phyloP scores from a whole-genome alignment of 1,284 basidiomycete genomes.

The Naganishia cerealis region DNA sequence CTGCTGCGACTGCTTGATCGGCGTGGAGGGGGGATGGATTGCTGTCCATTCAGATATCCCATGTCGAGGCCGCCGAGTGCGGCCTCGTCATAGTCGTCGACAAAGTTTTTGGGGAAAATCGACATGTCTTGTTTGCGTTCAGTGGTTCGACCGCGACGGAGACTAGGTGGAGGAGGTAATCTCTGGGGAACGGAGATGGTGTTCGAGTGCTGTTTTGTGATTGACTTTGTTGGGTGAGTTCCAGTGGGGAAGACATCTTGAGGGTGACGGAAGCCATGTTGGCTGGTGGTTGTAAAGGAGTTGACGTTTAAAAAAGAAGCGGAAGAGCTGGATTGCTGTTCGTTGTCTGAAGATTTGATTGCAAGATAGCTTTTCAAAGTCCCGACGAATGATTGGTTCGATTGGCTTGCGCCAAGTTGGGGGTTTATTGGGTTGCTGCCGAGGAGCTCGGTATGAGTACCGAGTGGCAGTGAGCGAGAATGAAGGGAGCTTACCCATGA shows the following conservation, averaged over 20 bases:
- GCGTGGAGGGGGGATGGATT: slow-evolving; percentile 5
- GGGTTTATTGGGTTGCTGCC: slow-evolving; percentile 25
- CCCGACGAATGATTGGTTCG: slow-evolving; percentile 3
- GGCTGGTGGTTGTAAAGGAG: slow-evolving; percentile 4
- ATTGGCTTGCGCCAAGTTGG: slow-evolving; percentile 26
- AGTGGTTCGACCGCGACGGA: slow-evolving; percentile 18
- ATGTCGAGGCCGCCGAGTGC: slow-evolving; percentile 10
- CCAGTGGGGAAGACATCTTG: slow-evolving; percentile 20
- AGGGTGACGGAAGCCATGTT: slow-evolving; percentile 26
- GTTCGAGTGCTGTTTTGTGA: slow-evolving; percentile 7
- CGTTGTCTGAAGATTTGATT: slow-evolving; percentile 15
- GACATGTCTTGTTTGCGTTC: slow-evolving; percentile 21
- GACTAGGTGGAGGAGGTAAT: slow-evolving; percentile 14
- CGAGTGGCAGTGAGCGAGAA: not conserved
- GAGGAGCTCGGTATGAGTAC: not conserved
- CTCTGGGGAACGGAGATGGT: slow-evolving; percentile 23
- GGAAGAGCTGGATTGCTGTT: slow-evolving; percentile 29
- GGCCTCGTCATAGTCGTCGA: slow-evolving; percentile 28
- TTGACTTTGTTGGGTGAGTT: slow-evolving; percentile 9
- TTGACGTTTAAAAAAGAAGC: not conserved
- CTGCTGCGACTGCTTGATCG: slow-evolving; percentile 29
- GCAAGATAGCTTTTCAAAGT: slow-evolving; percentile 17
- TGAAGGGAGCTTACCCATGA: slow-evolving; percentile 15
- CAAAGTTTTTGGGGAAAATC: slow-evolving; percentile 27
- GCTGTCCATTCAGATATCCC: slow-evolving; percentile 11